These are phyloP conservation scores for Leccinum arenicola DNA, from an alignment of 768 basidiomycete genomes.

Conservation along the genomic window DNA sequence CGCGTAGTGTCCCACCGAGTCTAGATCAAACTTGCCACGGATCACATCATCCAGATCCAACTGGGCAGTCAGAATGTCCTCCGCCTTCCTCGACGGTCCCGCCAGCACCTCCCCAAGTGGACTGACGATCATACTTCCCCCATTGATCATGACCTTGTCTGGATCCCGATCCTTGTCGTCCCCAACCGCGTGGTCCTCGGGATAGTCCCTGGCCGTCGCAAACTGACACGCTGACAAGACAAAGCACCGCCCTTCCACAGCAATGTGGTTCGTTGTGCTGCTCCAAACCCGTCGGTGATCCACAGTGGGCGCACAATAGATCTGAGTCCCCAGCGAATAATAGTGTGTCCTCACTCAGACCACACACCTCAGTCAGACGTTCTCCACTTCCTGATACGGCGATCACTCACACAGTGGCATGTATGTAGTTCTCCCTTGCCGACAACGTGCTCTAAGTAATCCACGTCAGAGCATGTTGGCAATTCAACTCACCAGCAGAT, in stretches of 20 bases:
- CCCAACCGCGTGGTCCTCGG: constrained; percentile 43
- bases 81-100: constrained; percentile 51
- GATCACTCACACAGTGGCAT: constrained; percentile 54
- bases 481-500: constrained; percentile 51
- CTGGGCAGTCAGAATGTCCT: constrained; percentile 55
- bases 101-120: constrained; percentile 58
- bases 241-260: constrained; percentile 67
- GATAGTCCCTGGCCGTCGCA: constrained; percentile 53
- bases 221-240: constrained; percentile 64
- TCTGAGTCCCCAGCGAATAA: constrained; percentile 55
- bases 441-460: background rate
- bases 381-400: background rate
- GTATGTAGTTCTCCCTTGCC: constrained; percentile 69
- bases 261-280: constrained; percentile 58
- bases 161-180: constrained; percentile 36
- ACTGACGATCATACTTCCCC: constrained; percentile 58
- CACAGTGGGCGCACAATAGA: constrained; percentile 68
- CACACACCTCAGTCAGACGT: background rate
- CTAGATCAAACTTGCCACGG: constrained; percentile 61
- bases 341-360: constrained; percentile 54
- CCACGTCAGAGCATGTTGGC: background rate
- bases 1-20: constrained; percentile 60
- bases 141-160: constrained; percentile 56
- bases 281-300: constrained; percentile 58
- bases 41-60: constrained; percentile 56